Base-by-base conservation (phyloP, 805 yeast species). In the Candida yuanshanica region DNA sequence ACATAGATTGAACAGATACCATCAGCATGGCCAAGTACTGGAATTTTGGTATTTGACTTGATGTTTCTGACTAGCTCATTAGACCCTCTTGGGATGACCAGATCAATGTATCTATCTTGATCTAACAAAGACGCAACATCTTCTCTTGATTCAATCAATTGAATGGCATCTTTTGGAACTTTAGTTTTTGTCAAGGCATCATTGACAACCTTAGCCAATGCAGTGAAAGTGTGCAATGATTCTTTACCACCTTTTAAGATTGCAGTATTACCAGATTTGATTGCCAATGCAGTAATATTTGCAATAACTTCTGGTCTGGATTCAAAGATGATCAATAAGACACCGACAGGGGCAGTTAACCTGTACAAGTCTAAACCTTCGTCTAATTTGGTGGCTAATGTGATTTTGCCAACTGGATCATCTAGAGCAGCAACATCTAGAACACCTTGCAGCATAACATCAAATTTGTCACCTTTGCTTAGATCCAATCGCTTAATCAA, bases 241-340 rank as follows among this genome's bases (percentile, higher is more conserved):
- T 93, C 99, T 62, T 89, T 91, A 44, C 99, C 99, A 52, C 99
- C 99, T 65, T 93, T 93, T 58, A 93, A 72, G 43, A 93, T 93
- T 38, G 97, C 99, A 8, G 97, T 85, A 60, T 93, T 93, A 36
- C 97, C 98, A 2, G 96, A 88, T 62, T 95, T 93, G 59, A 93
- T 81, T 16, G 98, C 96, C 54, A 93, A 71, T 0, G 99, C 93
- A 12, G 96, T 83, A 56, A 93, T 93, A 60, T 93, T 95, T 41
- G 99, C 99, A 68, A 93, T 93, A 10, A 93, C 99, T 61, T 93
- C 99, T 29, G 99, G 99, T 56, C 99, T 77, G 23, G 95, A 79
- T 64, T 93, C 99, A 61, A 93, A 93, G 41, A 93, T 95, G 35
- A 93, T 89, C 46, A 93, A 69, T 35, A 93, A 64, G 0, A 88